Evolutionary conservation across 805 yeast species (phyloP).

Genomic region (Kurtzmaniella fragi): DNA sequence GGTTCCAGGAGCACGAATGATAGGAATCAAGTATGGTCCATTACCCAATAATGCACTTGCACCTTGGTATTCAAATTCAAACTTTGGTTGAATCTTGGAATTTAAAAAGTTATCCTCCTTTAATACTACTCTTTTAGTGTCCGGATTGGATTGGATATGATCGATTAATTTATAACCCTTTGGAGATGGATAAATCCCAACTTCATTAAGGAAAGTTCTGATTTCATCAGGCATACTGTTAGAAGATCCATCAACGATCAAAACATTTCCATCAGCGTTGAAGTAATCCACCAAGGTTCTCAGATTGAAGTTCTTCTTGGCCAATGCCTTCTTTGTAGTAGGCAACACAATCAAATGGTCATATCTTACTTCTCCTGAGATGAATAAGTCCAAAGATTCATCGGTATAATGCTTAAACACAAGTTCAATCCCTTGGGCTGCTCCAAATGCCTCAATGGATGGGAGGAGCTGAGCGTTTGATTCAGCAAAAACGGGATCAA

Average conservation of each 20-base stretch:
- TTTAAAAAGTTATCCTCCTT: slow-evolving; percentile 24
- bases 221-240: slow-evolving; percentile 36
- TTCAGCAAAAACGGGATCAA: slow-evolving; percentile 23
- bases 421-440: slow-evolving; percentile 9
- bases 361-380: slow-evolving; percentile 18
- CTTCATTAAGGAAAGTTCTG: slow-evolving; percentile 63
- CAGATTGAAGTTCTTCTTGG: slow-evolving; percentile 25
- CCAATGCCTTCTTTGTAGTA: slow-evolving; percentile 26
- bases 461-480: slow-evolving; percentile 13
- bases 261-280: slow-evolving; percentile 67
- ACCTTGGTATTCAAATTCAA: slow-evolving; percentile 34
- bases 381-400: slow-evolving; percentile 16
- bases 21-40: slow-evolving; percentile 64
- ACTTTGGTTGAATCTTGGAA: slow-evolving; percentile 8
- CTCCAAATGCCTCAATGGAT: slow-evolving; percentile 19
- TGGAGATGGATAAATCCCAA: slow-evolving; percentile 84
- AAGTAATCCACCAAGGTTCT: slow-evolving; percentile 53
- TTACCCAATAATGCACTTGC: slow-evolving; percentile 68
- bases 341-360: slow-evolving; percentile 34
- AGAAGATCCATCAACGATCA: slow-evolving; percentile 53
- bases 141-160: slow-evolving; percentile 44
- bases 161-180: slow-evolving; percentile 61
- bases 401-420: slow-evolving; percentile 20
- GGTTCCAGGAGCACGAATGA: slow-evolving; percentile 60
- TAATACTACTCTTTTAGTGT: slow-evolving; percentile 22